These are phyloP conservation scores for Metarhizium brunneum DNA, from an alignment of 2,329 filamentous ascomycete species.

Conservation along the genomic window DNA sequence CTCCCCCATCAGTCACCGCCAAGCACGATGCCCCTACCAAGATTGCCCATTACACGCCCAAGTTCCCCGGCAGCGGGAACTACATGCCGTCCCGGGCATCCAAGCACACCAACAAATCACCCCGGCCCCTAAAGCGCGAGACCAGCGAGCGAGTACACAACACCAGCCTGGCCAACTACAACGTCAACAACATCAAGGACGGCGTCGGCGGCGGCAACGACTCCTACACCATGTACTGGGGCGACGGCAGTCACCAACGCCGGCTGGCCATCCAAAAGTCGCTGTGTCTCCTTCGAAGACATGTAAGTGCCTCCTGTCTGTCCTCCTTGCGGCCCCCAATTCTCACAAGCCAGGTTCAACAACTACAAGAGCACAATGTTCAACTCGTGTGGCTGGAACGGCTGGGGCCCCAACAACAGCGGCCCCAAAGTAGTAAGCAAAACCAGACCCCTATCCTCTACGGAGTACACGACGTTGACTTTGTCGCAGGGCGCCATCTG, in stretches of 20 bases:
- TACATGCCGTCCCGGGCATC: background rate
- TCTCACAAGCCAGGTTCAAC: constrained; percentile 12
- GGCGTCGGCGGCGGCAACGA: constrained; percentile 13
- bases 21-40: background rate
- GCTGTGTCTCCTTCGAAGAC: constrained; percentile 20
- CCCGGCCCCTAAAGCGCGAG: background rate
- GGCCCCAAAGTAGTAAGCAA: constrained; percentile 12
- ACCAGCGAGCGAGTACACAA: background rate
- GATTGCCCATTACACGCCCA: background rate
- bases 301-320: constrained; percentile 10
- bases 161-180: background rate
- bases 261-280: constrained; percentile 19
- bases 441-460: constrained; percentile 11
- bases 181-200: constrained; percentile 7
- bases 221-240: constrained; percentile 20
- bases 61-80: background rate
- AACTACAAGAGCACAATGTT: constrained; percentile 16
- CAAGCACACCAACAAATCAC: background rate
- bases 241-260: constrained; percentile 16
- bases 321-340: no score
- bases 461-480: no score
- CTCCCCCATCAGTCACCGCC: background rate
- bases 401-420: constrained; percentile 11
- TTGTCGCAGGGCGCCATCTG: no score
- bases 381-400: constrained; percentile 9